Base-by-base conservation (phyloP, 805 yeast species). In the Saccharomycopsis capsularis region DNA sequence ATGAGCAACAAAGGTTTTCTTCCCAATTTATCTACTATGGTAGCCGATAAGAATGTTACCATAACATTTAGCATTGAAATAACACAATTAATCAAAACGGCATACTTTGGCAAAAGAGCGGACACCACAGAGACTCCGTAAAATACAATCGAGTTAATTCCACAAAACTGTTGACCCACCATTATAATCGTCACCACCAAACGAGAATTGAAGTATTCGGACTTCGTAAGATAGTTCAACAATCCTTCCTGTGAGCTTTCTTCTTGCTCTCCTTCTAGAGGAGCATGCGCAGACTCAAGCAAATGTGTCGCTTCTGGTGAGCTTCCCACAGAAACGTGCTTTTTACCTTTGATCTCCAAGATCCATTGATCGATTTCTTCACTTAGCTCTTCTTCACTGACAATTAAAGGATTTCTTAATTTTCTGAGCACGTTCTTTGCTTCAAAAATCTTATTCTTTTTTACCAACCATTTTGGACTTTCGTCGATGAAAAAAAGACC, bases 141-240 rank as follows among this genome's bases (percentile, higher is more conserved):
- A 61, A 90, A 87, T 18, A 93, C 79, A 52, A 93, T 88, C 1
- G 96, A 80, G 63, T 93, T 93, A 61, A 93, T 86, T 35, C 99
- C 99, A 58, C 88, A 80, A 51, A 91, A 78, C 63, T 93, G 99
- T 67, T 93, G 99, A 18, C 90, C 82, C 21, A 82, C 68, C 71
- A 90, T 76, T 18, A 88, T 74, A 2, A 84, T 78, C 0, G 89
- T 78, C 7, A 89, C 85, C 1, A 81, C 83, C 19, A 75, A 58
- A 42, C 80, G 70, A 2, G 49, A 44, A 3, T 44, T 32, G 19
- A 18, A 23, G 24, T 51, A 51, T 25, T 51, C 40, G 15, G 13
- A 15, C 9, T 40, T 34, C 1, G 40, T 40, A 3, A 51, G n/a
- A 34, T 51, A 51, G 7, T n/a, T 30, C 19, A 9, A n/a, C 19